Base-by-base conservation (phyloP, 1,284 basidiomycete species). In the Psilocybe mexicana region DNA sequence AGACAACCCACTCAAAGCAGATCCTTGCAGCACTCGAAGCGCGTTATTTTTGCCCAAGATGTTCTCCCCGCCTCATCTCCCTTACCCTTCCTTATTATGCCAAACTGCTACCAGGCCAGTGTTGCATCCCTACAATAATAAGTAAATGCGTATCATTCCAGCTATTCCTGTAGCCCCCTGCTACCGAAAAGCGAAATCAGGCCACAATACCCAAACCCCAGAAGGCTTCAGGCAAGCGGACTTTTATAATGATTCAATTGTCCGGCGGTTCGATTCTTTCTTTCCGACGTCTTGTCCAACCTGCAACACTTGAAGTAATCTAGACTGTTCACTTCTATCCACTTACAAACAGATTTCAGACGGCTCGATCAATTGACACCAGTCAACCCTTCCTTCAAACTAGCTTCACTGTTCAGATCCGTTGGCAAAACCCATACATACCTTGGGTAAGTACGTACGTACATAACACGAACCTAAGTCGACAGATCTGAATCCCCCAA, bases 21-120 rank as follows among this genome's bases (percentile, higher is more conserved):
- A 18, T 35, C 57, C 26, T 36, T 35, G 12, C 52, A 57, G 44
- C 24, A 48, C 46, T 54, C 23, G 42, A 40, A 44, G 30, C 42
- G 47, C 52, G 48, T 43, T 46, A 55, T 49, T 54, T 58, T 58
- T 50, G 43, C 44, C 18, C 18, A n/a, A 8, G 40, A 52, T 45
- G 50, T 52, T 50, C 49, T 44, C 2, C 26, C 52, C 57, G 57
- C 57, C 40, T 54, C 57, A 54, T 54, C 52, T 54, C 57, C 57
- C 28, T 23, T 14, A 26, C n/a, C 38, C 24, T 40, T 6, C 18
- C 18, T 18, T 18, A 18, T 18, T 18, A 18, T 40, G 12, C 38
- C 38, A 11, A 36, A 36, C 35, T 36, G 35, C 10, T 18, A 43
- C n/a, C 52, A 45, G 30, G 28, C 43, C 52, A 36, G 43, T 18